Percentiles rank a stretch among this genome's conserved stretches.
phyloP scores from a whole-genome alignment of 495 filamentous ascomycete species.

The Aspergillus heteromorphus region DNA sequence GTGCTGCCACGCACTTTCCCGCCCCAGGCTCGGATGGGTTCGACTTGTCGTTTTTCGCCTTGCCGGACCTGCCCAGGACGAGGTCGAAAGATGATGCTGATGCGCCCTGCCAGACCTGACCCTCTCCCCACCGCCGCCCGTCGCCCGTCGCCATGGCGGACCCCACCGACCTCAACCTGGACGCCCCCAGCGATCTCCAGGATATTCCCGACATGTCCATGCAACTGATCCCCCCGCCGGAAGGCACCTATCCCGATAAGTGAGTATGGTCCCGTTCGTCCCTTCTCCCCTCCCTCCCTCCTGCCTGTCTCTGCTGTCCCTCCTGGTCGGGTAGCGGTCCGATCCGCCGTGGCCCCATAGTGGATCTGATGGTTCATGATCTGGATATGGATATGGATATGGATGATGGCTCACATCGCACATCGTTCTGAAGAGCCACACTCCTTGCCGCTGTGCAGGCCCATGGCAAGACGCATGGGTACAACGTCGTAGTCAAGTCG shows the following conservation, averaged over 20 bases:
- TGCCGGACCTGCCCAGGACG: slow-evolving; percentile 7
- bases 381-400: too few relatives aligned
- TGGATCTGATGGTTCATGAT: slow-evolving; percentile 7
- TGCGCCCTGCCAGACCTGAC: slow-evolving; percentile 17
- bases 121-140: background rate
- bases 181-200: slow-evolving; percentile 45
- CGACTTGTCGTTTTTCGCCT: background rate
- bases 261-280: slow-evolving; percentile 16
- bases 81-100: slow-evolving; percentile 21
- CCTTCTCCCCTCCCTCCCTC: background rate
- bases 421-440: slow-evolving; percentile 22
- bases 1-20: slow-evolving; percentile 45
- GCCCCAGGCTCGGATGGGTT: background rate
- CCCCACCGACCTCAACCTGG: slow-evolving; percentile 40
- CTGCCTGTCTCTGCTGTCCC: too few relatives aligned
- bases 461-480: slow-evolving; percentile 42
- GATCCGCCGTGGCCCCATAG: background rate
- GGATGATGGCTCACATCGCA: slow-evolving; percentile 9
- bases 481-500: slow-evolving; percentile 46
- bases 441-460: slow-evolving; percentile 40
- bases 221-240: slow-evolving; percentile 39
- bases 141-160: slow-evolving; percentile 32
- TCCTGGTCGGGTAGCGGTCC: background rate
- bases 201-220: slow-evolving; percentile 45
- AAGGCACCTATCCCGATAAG: slow-evolving; percentile 45